Percentiles rank a stretch among this genome's conserved stretches.
Conservation (phyloP, 495 filamentous ascomycete genomes). For the Xylaria curta region DNA sequence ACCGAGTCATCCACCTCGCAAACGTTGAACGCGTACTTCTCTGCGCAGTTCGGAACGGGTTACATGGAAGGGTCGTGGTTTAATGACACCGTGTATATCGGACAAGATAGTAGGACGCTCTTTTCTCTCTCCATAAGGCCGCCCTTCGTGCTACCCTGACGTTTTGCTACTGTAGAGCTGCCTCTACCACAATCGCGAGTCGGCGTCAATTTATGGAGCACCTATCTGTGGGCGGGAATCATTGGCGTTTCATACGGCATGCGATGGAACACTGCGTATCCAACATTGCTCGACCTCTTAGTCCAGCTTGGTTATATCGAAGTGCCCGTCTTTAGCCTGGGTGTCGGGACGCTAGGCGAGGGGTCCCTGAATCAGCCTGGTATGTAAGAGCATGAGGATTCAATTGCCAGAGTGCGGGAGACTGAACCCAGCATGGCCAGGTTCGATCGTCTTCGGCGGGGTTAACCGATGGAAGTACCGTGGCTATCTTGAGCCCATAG, state of each 20-base stretch:
- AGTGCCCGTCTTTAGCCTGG: constrained; percentile 75
- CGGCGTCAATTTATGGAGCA: constrained; percentile 48
- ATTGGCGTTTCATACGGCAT: constrained; percentile 50
- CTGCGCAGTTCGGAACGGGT: constrained; percentile 50
- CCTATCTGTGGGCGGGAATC: constrained; percentile 52
- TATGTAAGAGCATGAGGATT: constrained; percentile 37
- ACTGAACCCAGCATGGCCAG: not conserved
- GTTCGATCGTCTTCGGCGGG: constrained; percentile 50
- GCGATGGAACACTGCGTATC: constrained; percentile 57
- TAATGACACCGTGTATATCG: constrained; percentile 46
- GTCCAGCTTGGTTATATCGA: constrained; percentile 65
- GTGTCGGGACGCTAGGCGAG: constrained; percentile 55
- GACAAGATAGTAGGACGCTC: constrained; percentile 42
- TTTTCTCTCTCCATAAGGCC: not conserved
- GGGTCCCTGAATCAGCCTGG: not conserved
- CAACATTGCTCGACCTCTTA: constrained; percentile 71
- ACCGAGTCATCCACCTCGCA: constrained; percentile 44
- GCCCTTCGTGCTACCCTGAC: constrained; percentile 21
- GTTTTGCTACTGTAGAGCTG: constrained; percentile 24
- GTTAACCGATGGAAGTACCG: constrained; percentile 51
- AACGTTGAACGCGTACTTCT: constrained; percentile 42
- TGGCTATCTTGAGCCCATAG: constrained; percentile 49
- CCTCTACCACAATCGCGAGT: constrained; percentile 38
- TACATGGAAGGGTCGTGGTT: constrained; percentile 48
- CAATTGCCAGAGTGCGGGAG: not conserved